Conservation (phyloP, 2,329 filamentous ascomycete genomes). For the Xylaria hypoxylon region DNA sequence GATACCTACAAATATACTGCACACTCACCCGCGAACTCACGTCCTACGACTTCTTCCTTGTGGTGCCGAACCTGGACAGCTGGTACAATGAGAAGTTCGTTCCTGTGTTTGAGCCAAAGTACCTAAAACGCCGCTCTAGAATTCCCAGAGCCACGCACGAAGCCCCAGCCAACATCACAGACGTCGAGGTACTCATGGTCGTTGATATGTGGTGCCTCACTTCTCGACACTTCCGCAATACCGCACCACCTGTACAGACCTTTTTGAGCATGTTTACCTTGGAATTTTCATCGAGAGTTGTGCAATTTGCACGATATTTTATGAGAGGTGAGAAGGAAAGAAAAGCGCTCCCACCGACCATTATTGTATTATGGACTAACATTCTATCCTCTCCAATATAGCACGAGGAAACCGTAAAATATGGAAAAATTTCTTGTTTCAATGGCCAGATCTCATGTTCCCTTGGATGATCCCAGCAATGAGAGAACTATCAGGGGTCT, state of each 20-base stretch:
- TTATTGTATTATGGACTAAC: background rate
- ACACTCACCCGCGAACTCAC: background rate
- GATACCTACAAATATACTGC: background rate
- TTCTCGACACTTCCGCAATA: no score
- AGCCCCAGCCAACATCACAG: background rate
- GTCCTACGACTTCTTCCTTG: background rate
- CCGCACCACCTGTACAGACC: no score
- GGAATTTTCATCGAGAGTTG: background rate
- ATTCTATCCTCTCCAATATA: background rate
- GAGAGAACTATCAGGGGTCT: no score
- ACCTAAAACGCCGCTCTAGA: background rate
- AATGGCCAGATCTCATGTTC: no score
- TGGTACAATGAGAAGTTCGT: background rate
- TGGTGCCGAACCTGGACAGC: background rate
- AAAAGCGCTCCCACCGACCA: background rate
- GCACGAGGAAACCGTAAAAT: no score
- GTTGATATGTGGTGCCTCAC: background rate
- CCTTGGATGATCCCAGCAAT: no score
- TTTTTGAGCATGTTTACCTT: background rate
- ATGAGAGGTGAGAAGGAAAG: constrained; percentile 5
- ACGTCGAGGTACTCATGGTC: background rate
- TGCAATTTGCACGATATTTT: background rate
- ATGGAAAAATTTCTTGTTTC: no score
- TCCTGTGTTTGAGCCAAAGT: background rate
- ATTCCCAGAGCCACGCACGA: background rate